phyloP scores from a whole-genome alignment of 352 stramenopile genomes.

The Pythium brachiatum region DNA sequence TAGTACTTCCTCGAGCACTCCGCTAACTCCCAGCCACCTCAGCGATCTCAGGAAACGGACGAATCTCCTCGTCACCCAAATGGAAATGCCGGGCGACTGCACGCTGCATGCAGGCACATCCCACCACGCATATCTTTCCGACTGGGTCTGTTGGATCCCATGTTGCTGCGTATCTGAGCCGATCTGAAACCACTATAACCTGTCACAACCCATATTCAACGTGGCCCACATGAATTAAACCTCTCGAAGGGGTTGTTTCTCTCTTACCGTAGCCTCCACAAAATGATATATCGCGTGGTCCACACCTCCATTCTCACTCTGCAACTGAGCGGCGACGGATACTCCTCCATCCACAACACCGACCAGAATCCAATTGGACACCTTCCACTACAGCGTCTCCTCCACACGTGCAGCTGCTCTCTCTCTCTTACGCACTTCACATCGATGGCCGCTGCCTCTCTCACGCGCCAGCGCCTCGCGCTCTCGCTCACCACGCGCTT shows the following conservation, averaged over 20 bases:
- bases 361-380: slow-evolving; percentile 9
- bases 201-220: not conserved
- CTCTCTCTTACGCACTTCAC: not conserved
- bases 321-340: not conserved
- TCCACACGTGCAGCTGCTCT: not conserved
- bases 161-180: not conserved
- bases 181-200: not conserved
- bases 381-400: not conserved
- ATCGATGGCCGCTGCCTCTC: slow-evolving; percentile 5
- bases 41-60: not conserved
- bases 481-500: slow-evolving; percentile 79
- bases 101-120: not conserved
- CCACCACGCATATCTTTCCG: not conserved
- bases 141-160: not conserved
- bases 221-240: not conserved
- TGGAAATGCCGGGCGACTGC: not conserved
- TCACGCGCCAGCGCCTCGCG: slow-evolving; percentile 34
- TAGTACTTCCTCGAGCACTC: too few species aligned
- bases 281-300: not conserved
- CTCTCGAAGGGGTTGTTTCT: too few species aligned
- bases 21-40: too few species aligned
- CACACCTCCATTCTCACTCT: not conserved
- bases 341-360: not conserved
- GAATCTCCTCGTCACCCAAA: not conserved
- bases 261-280: too few species aligned